phyloP scores from a whole-genome alignment of 2,329 filamentous ascomycete genomes.

The Xylaria sp. region DNA sequence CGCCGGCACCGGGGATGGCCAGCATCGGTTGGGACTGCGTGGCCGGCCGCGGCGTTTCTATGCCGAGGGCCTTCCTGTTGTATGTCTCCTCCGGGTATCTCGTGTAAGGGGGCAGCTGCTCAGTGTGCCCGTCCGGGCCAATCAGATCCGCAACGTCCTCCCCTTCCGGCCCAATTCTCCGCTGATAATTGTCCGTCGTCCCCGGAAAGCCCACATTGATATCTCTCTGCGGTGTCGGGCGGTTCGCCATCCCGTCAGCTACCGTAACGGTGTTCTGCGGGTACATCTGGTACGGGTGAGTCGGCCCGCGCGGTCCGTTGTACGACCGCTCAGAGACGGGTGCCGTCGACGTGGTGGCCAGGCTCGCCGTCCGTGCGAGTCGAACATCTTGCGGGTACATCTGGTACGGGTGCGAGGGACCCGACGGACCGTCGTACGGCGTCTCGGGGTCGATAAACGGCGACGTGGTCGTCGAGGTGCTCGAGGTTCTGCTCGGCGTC shows the following conservation, averaged over 20 bases:
- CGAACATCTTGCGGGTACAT: conserved; percentile 77
- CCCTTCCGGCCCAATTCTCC: conserved; percentile 75
- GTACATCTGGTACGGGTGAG: conserved; percentile 87
- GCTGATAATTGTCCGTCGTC: conserved; percentile 66
- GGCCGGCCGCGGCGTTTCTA: conserved; percentile 29
- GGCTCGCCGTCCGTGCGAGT: conserved; percentile 57
- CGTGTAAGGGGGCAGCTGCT: conserved; percentile 90
- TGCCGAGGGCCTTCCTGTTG: conserved; percentile 54
- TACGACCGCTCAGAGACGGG: conserved; percentile 62
- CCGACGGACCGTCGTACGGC: conserved; percentile 70
- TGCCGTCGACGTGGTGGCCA: conserved; percentile 72
- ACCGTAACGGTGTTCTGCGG: conserved; percentile 72
- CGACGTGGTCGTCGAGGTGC: conserved; percentile 42
- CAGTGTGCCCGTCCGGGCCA: conserved; percentile 83
- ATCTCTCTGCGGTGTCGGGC: conserved; percentile 38
- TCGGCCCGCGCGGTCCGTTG: conserved; percentile 65
- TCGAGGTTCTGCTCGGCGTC: conserved; percentile 35
- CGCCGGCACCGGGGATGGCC: conserved; percentile 59
- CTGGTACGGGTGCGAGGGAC: conserved; percentile 81
- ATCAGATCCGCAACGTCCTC: conserved; percentile 88
- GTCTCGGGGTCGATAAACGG: conserved; percentile 54
- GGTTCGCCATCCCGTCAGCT: conserved; percentile 47
- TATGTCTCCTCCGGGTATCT: conserved; percentile 79
- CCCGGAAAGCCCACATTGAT: conserved; percentile 78
- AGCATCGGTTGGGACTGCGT: conserved; percentile 24